phyloP scores from a whole-genome alignment of 805 yeast species.

The Komagataella kurtzmanii region DNA sequence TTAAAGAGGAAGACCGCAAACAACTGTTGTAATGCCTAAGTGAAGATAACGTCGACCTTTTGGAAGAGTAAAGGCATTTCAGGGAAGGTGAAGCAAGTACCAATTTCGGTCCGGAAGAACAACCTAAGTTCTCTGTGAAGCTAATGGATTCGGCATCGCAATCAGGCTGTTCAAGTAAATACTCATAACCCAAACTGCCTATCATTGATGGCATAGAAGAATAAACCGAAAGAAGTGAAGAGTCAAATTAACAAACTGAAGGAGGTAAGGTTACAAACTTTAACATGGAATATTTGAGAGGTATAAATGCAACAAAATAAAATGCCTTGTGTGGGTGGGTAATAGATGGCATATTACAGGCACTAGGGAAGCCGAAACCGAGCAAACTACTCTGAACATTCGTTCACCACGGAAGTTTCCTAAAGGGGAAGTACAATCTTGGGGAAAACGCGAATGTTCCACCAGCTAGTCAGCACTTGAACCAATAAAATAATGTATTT shows the following conservation, averaged over 20 bases:
- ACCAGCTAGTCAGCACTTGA: no score
- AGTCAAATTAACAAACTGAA: background rate
- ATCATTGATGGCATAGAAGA: background rate
- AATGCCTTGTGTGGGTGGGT: background rate
- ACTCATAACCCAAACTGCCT: background rate
- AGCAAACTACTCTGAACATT: no score
- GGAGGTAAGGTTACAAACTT: background rate
- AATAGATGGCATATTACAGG: background rate
- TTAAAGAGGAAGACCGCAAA: background rate
- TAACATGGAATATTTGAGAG: background rate
- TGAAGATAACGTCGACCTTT: background rate
- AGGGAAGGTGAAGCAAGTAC: background rate
- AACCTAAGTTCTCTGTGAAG: background rate
- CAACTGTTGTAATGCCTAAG: background rate
- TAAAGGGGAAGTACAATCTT: background rate
- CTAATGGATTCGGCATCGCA: background rate
- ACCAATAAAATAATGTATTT: background rate
- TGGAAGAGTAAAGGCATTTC: background rate
- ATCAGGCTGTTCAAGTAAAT: background rate
- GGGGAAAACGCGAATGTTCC: no score
- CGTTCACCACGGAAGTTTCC: background rate
- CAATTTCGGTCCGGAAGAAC: background rate
- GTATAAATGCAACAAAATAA: background rate
- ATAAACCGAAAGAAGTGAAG: background rate
- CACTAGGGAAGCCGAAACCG: background rate